These are phyloP conservation scores for Nicotiana paniculata DNA, from an alignment of 257 asterid genomes.

Conservation along the genomic window DNA sequence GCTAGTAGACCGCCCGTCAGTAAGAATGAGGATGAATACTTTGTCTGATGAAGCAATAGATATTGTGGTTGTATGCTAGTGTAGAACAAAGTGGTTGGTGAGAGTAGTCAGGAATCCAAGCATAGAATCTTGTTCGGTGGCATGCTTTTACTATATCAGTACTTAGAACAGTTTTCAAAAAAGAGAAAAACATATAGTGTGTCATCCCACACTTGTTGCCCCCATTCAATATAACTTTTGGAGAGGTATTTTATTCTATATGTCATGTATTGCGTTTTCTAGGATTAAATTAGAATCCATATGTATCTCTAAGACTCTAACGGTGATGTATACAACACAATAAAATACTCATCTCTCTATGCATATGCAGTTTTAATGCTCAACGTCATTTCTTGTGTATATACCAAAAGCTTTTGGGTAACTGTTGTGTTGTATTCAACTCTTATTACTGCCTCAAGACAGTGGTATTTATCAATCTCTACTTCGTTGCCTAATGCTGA, in stretches of 20 bases:
- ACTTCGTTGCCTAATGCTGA: too few species aligned
- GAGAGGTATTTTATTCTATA: background rate
- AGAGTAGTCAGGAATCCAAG: background rate
- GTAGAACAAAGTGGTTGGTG: background rate
- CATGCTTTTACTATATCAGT: background rate
- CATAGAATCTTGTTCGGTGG: background rate
- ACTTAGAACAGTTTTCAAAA: background rate
- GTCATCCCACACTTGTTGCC: background rate
- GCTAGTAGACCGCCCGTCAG: background rate
- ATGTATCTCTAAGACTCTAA: background rate
- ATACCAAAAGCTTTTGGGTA: background rate
- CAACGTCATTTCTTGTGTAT: background rate
- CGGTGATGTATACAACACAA: background rate
- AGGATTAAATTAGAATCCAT: background rate
- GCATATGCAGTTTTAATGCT: background rate
- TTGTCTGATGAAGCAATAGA: background rate
- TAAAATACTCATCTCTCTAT: background rate
- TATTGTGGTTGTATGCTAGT: background rate
- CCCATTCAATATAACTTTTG: background rate
- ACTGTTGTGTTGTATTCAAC: constrained; percentile 9
- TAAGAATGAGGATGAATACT: background rate
- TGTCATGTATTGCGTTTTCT: background rate
- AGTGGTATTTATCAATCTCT: too few species aligned
- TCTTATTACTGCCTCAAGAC: constrained; percentile 12
- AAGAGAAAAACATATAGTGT: background rate